Base-by-base conservation (phyloP, 768 basidiomycete genomes). In the Saitozyma sp. region DNA sequence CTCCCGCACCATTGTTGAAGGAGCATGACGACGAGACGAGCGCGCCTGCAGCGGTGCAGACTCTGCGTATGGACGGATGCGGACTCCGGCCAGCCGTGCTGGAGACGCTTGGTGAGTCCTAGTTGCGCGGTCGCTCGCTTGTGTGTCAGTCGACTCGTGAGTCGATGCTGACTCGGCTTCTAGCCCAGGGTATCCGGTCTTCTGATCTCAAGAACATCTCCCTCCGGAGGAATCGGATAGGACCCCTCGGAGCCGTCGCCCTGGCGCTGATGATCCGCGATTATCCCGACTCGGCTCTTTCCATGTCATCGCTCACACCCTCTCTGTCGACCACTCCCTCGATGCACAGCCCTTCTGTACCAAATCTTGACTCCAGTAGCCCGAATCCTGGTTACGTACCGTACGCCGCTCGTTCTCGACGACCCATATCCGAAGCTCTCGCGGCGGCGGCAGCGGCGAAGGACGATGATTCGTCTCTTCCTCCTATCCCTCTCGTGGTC, bases 181-280 rank as follows among this genome's bases (percentile, higher is more conserved):
- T 39, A 92, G 91, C 90, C 16, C 88, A 92, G 59, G 86, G 86
- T 13, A 86, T 97, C 16, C 89, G 95, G 6, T 86, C 85, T 0
- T 92, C 92, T 0, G 87, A 88, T 0, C 80, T 99, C 61, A 86
- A 87, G 61, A 92, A 99, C 73, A 87, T 99, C 54, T 95, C 92
- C 6, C 81, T 99, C 20, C 86, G 95, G 14, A 85, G 91, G 51
- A 98, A 99, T 79, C 86, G 86, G 49, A 96, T 98, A 71, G 86
- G 84, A 41, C 84, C 87, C 0, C 85, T 89, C 0, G 92, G 93
- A 41, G 92, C 89, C 8, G 92, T 98, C 6, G 90, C 92, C 0
- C 83, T 98, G 11, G 93, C 95, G 0, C 84, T 96, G 56, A 94
- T 99, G 91, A 93, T 97, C 65, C 86, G 90, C 56, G 95, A 99